Evolutionary conservation across 2,329 filamentous ascomycete genomes (phyloP), one percentile per base, ranked within the genome.

Genomic region (Cladosporium phlei): DNA sequence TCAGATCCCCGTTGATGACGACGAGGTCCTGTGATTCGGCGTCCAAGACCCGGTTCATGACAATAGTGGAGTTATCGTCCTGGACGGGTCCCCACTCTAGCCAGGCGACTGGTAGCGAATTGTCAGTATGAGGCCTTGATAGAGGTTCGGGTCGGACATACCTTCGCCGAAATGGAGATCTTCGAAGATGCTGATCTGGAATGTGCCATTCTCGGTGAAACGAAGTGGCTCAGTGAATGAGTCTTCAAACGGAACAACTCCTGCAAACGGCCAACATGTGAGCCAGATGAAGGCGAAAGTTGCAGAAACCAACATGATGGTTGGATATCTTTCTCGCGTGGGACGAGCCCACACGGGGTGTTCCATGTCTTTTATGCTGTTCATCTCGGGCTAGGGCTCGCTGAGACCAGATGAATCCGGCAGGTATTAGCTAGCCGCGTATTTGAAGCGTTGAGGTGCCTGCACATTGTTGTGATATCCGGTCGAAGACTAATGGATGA

Each of bases 151-250:
- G 24, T 25, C 24, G n/a, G 6, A 20, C 51, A 9, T 54, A 55
- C 55, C 59, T 45, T 88, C 84, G 8, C 83, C 85, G 59, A 84
- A 85, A 59, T 88, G 84, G 6, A 88, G 64, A 55, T 88, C 85
- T 21, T 79, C 76, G 51, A 88, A 85, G 10, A 88, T 73, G 2
- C 79, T 63, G 24, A 77, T 69, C 16, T 74, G 69, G 39, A 77
- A 75, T 12, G 60, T 66, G 16, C 65, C 61, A 43, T 70, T 55
- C 0, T 49, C 21, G 2, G 53, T 58, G 50, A 66, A 63, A 9
- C 53, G 48, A 5, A 66, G 50, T 12, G 52, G 53, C 16, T 34
- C 32, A 14, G n/a, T n/a, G n/a, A n/a, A n/a, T 29, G 42, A 5
- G 24, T 1, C 17, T 4, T 14, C 10, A 16, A 10, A 17, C 7